phyloP scores from a whole-genome alignment of 192 early-diverging fungal genomes.

The Backusella macrospora region DNA sequence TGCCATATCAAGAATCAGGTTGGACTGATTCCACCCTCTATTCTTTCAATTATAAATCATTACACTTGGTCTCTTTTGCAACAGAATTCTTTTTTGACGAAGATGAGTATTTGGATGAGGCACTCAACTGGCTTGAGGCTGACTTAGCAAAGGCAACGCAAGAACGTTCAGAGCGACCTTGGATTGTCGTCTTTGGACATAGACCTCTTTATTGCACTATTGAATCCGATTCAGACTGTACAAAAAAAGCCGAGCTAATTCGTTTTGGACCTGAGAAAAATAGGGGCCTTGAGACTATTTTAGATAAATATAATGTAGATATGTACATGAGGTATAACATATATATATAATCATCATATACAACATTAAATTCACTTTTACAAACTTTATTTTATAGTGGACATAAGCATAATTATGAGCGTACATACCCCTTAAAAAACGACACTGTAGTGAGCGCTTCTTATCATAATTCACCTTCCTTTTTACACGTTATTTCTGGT shows the following conservation, averaged over 20 bases:
- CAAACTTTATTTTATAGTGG: conserved; percentile 11
- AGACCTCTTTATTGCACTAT: conserved; percentile 25
- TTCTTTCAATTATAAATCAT: conserved; percentile 31
- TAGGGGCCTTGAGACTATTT: conserved; percentile 17
- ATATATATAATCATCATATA: not conserved
- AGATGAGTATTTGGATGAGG: not conserved
- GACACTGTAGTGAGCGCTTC: not conserved
- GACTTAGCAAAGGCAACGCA: conserved; percentile 25
- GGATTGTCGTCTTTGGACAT: conserved; percentile 35
- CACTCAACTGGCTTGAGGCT: conserved; percentile 31
- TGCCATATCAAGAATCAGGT: conserved; percentile 24
- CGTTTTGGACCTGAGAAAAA: not conserved
- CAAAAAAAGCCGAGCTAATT: not conserved
- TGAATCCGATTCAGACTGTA: conserved; percentile 14
- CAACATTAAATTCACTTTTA: not conserved
- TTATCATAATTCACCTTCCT: conserved; percentile 30
- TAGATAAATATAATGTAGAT: conserved; percentile 26
- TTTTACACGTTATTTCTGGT: conserved; percentile 28
- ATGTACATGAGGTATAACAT: conserved; percentile 19
- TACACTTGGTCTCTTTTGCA: conserved; percentile 31
- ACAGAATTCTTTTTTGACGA: conserved; percentile 33
- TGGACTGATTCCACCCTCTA: conserved; percentile 25
- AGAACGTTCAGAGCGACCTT: conserved; percentile 20
- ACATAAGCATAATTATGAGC: conserved; percentile 33
- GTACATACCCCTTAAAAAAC: conserved; percentile 27